Evolutionary conservation across 1,139 yeast species (phyloP).

Genomic region (Pichia sp.): DNA sequence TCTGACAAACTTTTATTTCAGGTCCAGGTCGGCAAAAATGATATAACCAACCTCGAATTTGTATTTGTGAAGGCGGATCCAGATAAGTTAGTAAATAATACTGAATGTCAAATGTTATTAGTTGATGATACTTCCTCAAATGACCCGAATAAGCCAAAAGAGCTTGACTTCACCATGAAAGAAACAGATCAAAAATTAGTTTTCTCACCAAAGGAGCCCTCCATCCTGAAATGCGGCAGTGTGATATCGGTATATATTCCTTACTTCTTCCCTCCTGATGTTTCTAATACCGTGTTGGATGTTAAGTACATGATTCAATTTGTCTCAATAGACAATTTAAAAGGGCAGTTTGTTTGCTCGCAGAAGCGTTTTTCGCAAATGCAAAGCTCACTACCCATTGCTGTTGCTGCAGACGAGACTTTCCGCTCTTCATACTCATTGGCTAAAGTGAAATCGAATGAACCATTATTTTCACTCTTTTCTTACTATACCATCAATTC

Average conservation of each 20-base stretch:
- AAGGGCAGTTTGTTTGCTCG: slow-evolving; percentile 10
- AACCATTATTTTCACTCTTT: slow-evolving; percentile 35
- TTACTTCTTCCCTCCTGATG: slow-evolving; percentile 32
- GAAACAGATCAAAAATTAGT: slow-evolving; percentile 16
- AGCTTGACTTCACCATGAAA: slow-evolving; percentile 19
- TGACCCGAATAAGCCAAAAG: background rate
- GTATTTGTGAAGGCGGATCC: slow-evolving; percentile 27
- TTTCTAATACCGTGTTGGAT: slow-evolving; percentile 25
- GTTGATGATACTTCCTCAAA: background rate
- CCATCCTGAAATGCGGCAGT: slow-evolving; percentile 5
- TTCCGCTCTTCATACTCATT: slow-evolving; percentile 44
- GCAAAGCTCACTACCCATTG: slow-evolving; percentile 51
- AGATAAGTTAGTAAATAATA: slow-evolving; percentile 25
- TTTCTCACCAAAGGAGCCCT: slow-evolving; percentile 14
- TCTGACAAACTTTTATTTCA: slow-evolving; percentile 25
- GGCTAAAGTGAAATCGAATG: background rate
- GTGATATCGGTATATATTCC: slow-evolving; percentile 23
- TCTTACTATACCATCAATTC: slow-evolving; percentile 69
- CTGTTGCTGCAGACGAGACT: slow-evolving; percentile 76
- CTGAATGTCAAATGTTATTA: slow-evolving; percentile 15
- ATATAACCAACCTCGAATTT: slow-evolving; percentile 16
- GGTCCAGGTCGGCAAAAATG: slow-evolving; percentile 22
- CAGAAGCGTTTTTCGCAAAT: slow-evolving; percentile 29
- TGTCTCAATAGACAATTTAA: slow-evolving; percentile 4
- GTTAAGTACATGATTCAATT: slow-evolving; percentile 16